Evolutionary conservation across 192 early-diverging fungal genomes (phyloP), one percentile per base, ranked within the genome.

Genomic region (Gamsiella multidivaricata): DNA sequence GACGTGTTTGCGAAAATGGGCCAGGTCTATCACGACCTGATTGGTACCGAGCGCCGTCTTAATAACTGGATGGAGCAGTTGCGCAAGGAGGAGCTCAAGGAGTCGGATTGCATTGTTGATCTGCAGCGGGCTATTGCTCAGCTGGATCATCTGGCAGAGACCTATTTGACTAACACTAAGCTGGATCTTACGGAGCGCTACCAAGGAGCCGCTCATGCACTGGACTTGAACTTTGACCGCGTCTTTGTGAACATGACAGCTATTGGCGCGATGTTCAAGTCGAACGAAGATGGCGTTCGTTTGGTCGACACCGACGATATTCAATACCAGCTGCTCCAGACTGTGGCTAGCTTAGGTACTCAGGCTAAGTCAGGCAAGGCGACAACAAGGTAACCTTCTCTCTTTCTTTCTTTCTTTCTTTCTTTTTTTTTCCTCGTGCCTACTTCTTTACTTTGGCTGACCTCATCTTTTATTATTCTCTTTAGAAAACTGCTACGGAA

Each of bases 21-120:
- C 3, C 87, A 88, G 51, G 82, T 94, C 42, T 87, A 91, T 56
- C 89, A 92, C 57, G 95, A 98, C 50, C 79, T 95, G 7, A 81
- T 89, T 23, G 91, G 90, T 12, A 88, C 90, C 7, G 96, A 98
- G 81, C 86, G 91, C 57, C 83, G 91, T 41, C 78, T 97, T 49
- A 89, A 94, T 60, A 83, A 79, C 0, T 87, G 94, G 59, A 83
- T 97, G 8, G 92, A 93, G 37, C 69, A 90, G 15, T 51, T 97
- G 61, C 91, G 93, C 60, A 89, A 87, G 52, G 93, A 96, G 54
- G 94, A 94, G 56, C 71, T 93, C 43, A 85, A 88, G 37, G 90
- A 91, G 25, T 61, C 82, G 3, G 88, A 89, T n/a, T 83, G 87
- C 33, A 67, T 95, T 49, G 79, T 81, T 22, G 93, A 94, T 57